Base-by-base conservation (phyloP, 129 eudicot genomes). In the Ambrosia artemisiifolia region DNA sequence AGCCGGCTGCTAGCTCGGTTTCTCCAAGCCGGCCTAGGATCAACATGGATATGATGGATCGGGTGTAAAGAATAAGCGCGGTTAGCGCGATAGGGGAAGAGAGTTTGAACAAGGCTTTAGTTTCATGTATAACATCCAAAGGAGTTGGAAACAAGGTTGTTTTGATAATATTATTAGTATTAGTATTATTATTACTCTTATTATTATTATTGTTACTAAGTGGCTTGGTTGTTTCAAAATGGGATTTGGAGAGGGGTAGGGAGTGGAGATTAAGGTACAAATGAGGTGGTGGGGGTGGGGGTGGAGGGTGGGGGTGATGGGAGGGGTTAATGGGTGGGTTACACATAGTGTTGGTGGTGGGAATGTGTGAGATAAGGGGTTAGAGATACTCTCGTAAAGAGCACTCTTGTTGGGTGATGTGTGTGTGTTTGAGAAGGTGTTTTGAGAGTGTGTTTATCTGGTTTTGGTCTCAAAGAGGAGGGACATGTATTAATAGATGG, bases 21-120 rank as follows among this genome's bases (percentile, higher is more conserved):
- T 89, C 90, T 7, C 96, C 96, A 35, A 89, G 87, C 6, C 65
- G 86, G 40, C 96, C 96, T 1, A 89, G 75, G 63, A 89, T 86
- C 28, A 89, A 56, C 92, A 89, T 89, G 16, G 96, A 89, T 6
- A 89, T 55, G 30, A 89, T 75, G 12, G 96, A 85, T 3, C 92
- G 84, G 0, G 92, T 79, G 74, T 89, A 89, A 9, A 89, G 79
- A 46, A 89, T 86, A 3, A 89, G 40, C 6, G 88, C 87, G 1
- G 96, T 80, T 6, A 89, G 47, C 1, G 83, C 87, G 8, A 89
- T 86, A 4, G 96, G 96, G 18, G 77, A 82, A 0, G 96, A 63
- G 2, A 88, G 84, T 1, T 51, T 36, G 38, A 88, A 74, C 2
- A 88, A 65, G 3, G 85, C 50, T 38, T 80, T 81, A 0, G 85